Evolutionary conservation across 495 filamentous ascomycete species (phyloP).

Genomic region (Trypethelium eluteriae): DNA sequence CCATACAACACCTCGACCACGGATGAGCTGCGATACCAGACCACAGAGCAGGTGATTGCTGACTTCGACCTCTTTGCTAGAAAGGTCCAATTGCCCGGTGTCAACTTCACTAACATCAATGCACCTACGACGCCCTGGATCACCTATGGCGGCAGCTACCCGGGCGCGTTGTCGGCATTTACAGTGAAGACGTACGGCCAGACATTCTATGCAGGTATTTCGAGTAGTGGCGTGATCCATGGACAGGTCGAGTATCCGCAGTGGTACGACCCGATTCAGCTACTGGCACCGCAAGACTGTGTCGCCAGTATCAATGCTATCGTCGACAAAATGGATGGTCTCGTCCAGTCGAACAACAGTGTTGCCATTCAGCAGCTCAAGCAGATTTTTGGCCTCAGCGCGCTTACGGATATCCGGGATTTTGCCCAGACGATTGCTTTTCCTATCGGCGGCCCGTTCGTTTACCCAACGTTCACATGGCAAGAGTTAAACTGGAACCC

Average conservation of each 20-base stretch:
- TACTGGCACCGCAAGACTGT: slow-evolving; percentile 38
- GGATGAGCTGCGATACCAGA: slow-evolving; percentile 39
- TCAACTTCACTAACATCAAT: background rate
- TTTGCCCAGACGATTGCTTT: slow-evolving; percentile 42
- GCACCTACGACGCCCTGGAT: slow-evolving; percentile 30
- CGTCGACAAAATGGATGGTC: slow-evolving; percentile 39
- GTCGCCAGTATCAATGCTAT: slow-evolving; percentile 41
- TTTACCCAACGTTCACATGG: slow-evolving; percentile 44
- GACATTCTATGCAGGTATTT: slow-evolving; percentile 41
- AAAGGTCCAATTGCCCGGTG: slow-evolving; percentile 38
- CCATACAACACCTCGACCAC: slow-evolving; percentile 38
- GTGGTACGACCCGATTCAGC: slow-evolving; percentile 40
- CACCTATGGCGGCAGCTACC: slow-evolving; percentile 41
- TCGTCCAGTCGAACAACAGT: slow-evolving; percentile 34
- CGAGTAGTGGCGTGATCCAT: slow-evolving; percentile 37
- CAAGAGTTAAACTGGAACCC: slow-evolving; percentile 45
- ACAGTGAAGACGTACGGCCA: slow-evolving; percentile 35
- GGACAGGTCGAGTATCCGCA: slow-evolving; percentile 36
- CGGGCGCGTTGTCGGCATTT: slow-evolving; percentile 39
- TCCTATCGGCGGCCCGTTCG: slow-evolving; percentile 39
- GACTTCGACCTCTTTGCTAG: slow-evolving; percentile 43
- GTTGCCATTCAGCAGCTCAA: slow-evolving; percentile 38
- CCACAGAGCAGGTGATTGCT: slow-evolving; percentile 41
- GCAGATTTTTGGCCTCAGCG: slow-evolving; percentile 38
- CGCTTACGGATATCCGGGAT: slow-evolving; percentile 35